These are phyloP conservation scores for Waltiozyma sp. DNA, from an alignment of 1,139 yeast genomes.

Conservation along the genomic window DNA sequence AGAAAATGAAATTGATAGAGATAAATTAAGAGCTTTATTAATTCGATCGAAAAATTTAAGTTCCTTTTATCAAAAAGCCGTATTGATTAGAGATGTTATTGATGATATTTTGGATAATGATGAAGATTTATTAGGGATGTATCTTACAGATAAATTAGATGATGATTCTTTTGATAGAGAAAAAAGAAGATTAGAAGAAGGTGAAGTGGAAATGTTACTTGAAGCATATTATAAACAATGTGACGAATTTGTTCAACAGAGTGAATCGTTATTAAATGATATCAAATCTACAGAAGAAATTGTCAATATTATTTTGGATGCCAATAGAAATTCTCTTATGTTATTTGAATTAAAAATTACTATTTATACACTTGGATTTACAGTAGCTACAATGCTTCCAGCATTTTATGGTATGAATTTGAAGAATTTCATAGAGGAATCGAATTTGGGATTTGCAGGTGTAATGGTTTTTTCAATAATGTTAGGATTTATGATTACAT, in stretches of 20 bases:
- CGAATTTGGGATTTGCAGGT: conserved; percentile 34
- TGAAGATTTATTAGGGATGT: conserved; percentile 62
- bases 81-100: conserved; percentile 70
- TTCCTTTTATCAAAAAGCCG: conserved; percentile 75
- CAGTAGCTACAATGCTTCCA: conserved; percentile 55
- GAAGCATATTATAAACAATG: conserved; percentile 71
- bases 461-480: conserved; percentile 29
- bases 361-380: conserved; percentile 48
- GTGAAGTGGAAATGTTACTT: conserved; percentile 62
- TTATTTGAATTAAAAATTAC: conserved; percentile 59
- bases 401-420: conserved; percentile 78
- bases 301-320: conserved; percentile 66
- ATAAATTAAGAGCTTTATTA: conserved; percentile 66
- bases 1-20: conserved; percentile 78
- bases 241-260: conserved; percentile 73
- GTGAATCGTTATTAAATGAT: conserved; percentile 57
- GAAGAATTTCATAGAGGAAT: conserved; percentile 66
- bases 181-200: conserved; percentile 34
- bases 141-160: conserved; percentile 36
- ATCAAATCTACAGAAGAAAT: conserved; percentile 75
- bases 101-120: conserved; percentile 85
- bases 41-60: conserved; percentile 73
- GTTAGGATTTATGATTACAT: conserved; percentile 29
- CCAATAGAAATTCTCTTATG: conserved; percentile 72
- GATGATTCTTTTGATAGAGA: conserved; percentile 12